Conservation (phyloP, 2,329 filamentous ascomycete species). For the Biscogniauxia sp. region DNA sequence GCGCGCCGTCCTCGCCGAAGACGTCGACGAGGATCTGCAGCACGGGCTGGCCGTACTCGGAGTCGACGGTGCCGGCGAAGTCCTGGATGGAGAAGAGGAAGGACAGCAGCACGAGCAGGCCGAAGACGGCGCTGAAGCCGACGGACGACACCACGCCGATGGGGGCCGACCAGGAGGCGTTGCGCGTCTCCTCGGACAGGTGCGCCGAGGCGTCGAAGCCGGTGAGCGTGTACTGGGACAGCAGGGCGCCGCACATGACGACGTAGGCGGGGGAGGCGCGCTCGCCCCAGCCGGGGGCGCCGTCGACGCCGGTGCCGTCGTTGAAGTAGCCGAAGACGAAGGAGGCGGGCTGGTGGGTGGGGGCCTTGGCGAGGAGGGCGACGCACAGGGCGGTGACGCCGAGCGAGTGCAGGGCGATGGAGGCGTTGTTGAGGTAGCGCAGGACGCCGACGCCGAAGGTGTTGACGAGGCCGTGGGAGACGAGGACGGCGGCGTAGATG, state of each 20-base stretch:
- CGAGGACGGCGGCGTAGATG: conserved; percentile 57
- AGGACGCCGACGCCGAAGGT: conserved; percentile 56
- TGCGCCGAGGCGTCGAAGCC: conserved; percentile 57
- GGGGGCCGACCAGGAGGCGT: conserved; percentile 55
- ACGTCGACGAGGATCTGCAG: conserved; percentile 58
- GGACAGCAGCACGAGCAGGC: conserved; percentile 45
- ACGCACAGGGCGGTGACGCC: conserved; percentile 53
- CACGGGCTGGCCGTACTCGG: conserved; percentile 50
- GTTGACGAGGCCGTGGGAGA: conserved; percentile 54
- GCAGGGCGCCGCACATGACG: conserved; percentile 50
- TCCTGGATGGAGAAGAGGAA: conserved; percentile 60
- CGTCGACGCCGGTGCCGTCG: conserved; percentile 48
- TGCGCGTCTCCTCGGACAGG: conserved; percentile 55
- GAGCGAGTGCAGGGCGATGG: conserved; percentile 52
- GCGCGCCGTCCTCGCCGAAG: conserved; percentile 53
- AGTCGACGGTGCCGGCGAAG: conserved; percentile 46
- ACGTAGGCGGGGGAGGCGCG: conserved; percentile 54
- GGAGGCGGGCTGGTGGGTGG: conserved; percentile 51
- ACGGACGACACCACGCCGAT: conserved; percentile 57
- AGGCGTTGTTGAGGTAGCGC: conserved; percentile 55
- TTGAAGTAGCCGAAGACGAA: conserved; percentile 55
- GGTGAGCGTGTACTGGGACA: conserved; percentile 47
- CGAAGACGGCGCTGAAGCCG: conserved; percentile 44
- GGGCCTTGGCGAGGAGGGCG: conserved; percentile 55
- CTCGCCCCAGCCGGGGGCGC: conserved; percentile 47